phyloP scores from a whole-genome alignment of 345 rosid genomes.

The Dipteronia dyeriana region DNA sequence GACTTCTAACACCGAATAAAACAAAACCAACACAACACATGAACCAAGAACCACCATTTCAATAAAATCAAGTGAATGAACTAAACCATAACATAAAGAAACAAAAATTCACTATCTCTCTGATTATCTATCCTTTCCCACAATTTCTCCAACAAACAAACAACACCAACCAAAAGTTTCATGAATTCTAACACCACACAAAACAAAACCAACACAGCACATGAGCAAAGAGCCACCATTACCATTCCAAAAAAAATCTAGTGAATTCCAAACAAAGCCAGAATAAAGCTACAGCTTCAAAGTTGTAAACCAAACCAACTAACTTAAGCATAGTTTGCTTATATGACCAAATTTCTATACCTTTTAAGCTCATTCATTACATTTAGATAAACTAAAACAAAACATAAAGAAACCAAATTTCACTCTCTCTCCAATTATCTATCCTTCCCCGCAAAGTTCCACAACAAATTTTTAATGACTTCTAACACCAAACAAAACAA shows the following conservation, averaged over 20 bases:
- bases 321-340: too few relatives aligned
- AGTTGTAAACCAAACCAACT: too few relatives aligned
- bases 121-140: neutral
- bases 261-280: too few relatives aligned
- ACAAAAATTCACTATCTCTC: neutral
- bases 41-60: neutral
- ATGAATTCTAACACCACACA: neutral
- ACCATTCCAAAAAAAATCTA: too few relatives aligned
- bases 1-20: neutral
- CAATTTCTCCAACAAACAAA: neutral
- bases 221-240: neutral
- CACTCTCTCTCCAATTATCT: neutral
- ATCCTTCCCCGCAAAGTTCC: neutral
- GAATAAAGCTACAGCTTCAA: too few relatives aligned
- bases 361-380: too few relatives aligned
- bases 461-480: neutral
- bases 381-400: too few relatives aligned
- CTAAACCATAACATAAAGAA: neutral
- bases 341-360: too few relatives aligned
- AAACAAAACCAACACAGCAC: conserved; percentile 3
- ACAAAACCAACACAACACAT: conserved; percentile 4
- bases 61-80: too few relatives aligned
- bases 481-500: neutral
- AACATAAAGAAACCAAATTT: neutral
- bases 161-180: neutral